Evolutionary conservation across 257 asterid genomes (phyloP), one percentile per base, ranked within the genome.

Genomic region (Nicotiana attenuata): DNA sequence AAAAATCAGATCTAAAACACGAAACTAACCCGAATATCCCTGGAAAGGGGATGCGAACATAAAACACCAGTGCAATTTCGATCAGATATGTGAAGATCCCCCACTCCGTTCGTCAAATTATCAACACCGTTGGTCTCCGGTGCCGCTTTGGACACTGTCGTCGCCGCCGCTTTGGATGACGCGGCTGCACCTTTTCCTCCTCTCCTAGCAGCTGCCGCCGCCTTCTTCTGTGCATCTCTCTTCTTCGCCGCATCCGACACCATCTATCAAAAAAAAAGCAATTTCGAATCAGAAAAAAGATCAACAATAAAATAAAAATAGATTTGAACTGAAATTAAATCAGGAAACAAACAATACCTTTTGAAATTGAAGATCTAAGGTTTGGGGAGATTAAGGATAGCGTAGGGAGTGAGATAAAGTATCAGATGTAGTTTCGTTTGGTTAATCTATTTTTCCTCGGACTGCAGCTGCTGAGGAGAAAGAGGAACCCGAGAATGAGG

Each of bases 181-280:
- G 85, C 77, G 35, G 88, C 78, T 14, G 84, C 84, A 17, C 86
- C 82, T 24, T 88, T 88, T 0, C 87, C 88, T 45, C 90, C 90
- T 83, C 91, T 85, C 68, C 80, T 85, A 15, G 90, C 91, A 10
- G 91, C 98, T 0, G 98, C 98, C 1, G 99, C 98, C 10, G 97
- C 98, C 93, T 96, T 96, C 94, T 94, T 96, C 90, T 96, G 98
- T 10, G 94, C 97, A 33, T 92, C 97, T 92, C 93, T 96, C 95
- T 94, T 96, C 92, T 94, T 96, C 81, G 94, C 90, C 85, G 98
- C 99, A 85, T 96, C 99, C 35, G 99, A 96, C 83, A 93, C 99
- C 99, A 96, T 96, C 98, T 93, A 85, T 5, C 28, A 26, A 13
- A 26, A 17, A 69, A 61, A 14, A 64, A 10, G n/a, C 33, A 15